phyloP scores from a whole-genome alignment of 2,329 filamentous ascomycete genomes.

The Exophiala xenobiotica region DNA sequence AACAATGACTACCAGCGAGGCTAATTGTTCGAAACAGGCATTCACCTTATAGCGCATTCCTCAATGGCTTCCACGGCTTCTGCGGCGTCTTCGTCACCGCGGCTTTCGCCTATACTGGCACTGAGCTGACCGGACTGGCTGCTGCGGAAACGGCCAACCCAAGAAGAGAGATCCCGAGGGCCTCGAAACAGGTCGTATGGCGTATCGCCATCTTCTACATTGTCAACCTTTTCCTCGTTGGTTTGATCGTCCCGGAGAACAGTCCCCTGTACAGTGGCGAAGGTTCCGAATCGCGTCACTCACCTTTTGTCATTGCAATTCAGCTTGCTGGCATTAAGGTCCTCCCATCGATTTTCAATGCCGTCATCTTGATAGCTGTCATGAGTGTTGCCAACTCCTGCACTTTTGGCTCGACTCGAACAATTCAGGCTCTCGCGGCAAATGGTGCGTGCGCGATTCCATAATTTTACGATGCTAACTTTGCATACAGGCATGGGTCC shows the following conservation, averaged over 20 bases:
- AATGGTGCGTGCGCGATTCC: constrained; percentile 12
- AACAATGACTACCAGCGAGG: constrained; percentile 60
- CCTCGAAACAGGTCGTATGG: constrained; percentile 91
- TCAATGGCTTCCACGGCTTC: constrained; percentile 67
- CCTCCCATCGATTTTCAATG: constrained; percentile 86
- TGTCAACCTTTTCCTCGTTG: constrained; percentile 75
- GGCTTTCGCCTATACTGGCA: constrained; percentile 62
- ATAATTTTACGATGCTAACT: constrained; percentile 8
- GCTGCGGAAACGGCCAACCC: constrained; percentile 61
- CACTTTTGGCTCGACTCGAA: constrained; percentile 87
- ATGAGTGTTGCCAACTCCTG: constrained; percentile 88
- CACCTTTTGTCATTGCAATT: constrained; percentile 92
- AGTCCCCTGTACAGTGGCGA: constrained; percentile 56
- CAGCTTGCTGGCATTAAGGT: constrained; percentile 76
- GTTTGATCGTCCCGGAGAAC: constrained; percentile 67
- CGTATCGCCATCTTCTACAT: constrained; percentile 89
- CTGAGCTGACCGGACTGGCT: constrained; percentile 61
- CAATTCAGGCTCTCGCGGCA: constrained; percentile 75
- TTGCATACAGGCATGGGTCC: constrained; percentile 65
- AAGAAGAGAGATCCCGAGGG: constrained; percentile 72
- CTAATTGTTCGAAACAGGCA: constrained; percentile 29
- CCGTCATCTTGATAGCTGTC: constrained; percentile 87
- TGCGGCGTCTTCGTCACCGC: constrained; percentile 65
- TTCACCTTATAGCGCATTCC: constrained; percentile 65
- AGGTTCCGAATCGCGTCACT: constrained; percentile 68